Evolutionary conservation across 768 basidiomycete species (phyloP), one percentile per base, ranked within the genome.

Genomic region (Xerocomus spinulosus): DNA sequence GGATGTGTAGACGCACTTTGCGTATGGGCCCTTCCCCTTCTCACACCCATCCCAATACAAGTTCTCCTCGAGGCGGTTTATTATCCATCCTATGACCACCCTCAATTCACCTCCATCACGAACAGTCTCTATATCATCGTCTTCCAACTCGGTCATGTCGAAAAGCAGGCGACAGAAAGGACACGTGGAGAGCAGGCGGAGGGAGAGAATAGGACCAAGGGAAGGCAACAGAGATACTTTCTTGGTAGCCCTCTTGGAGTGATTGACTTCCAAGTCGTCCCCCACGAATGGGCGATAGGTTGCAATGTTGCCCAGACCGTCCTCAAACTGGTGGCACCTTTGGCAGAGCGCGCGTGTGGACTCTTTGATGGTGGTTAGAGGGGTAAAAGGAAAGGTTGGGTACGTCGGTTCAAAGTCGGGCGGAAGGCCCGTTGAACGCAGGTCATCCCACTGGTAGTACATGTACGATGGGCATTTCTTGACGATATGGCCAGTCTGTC

Each of bases 81-180:
- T 18, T 20, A 41, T 44, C 52, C 47, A 51, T 26, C 15, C 49
- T 13, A 25, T 13, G 32, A 39, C 23, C 2, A n/a, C 15, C 15
- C 15, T 25, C 39, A 40, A n/a, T 26, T 26, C 39, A 25, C 17
- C 25, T n/a, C 25, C 24, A 25, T 0, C 4, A 13, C 5, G 21
- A 28, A 47, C 18, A 2, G 12, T 26, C 9, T 14, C 33, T 21
- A 50, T 32, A 8, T 53, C 51, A 6, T 49, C 34, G 6, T 23
- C 44, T 5, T 25, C 30, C 10, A 59, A 21, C 17, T 38, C 15
- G 12, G 28, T 55, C 15, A 39, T 34, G 33, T 55, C 17, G 42
- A 58, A 52, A 5, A 50, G 40, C 15, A 58, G 43, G 25, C 53
- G 50, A 25, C 49, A 59, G 14, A 52, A 9, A 12, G 46, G 36